Evolutionary conservation across 768 basidiomycete species (phyloP).

Genomic region (Phaeotremella fagi): DNA sequence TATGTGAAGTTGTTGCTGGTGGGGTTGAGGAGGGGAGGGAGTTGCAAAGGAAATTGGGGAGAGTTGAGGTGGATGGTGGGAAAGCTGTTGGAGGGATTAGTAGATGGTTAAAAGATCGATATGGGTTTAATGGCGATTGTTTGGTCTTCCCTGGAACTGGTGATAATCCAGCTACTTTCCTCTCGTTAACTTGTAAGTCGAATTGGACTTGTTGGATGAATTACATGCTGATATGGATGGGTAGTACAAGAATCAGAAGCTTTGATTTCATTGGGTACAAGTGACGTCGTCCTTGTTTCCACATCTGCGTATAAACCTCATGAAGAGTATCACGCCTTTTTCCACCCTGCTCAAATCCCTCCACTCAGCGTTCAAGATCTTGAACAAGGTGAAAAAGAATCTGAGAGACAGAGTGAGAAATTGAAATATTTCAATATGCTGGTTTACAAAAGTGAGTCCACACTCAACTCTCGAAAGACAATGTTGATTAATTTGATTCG

Average conservation of each 20-base stretch:
- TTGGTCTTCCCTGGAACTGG: constrained; percentile 79
- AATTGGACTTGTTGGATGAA: neutral
- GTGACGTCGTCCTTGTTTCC: constrained; percentile 76
- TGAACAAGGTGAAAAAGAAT: neutral
- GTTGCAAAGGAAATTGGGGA: constrained; percentile 65
- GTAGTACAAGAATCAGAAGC: constrained; percentile 69
- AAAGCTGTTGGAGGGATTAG: constrained; percentile 62
- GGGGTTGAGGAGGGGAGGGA: constrained; percentile 53
- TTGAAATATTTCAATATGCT: constrained; percentile 73
- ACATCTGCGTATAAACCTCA: constrained; percentile 52
- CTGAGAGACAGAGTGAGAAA: constrained; percentile 36
- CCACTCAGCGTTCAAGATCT: constrained; percentile 61
- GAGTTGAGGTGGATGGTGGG: constrained; percentile 71
- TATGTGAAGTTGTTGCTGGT: constrained; percentile 62
- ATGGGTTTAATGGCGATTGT: constrained; percentile 70
- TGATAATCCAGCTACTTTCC: constrained; percentile 81
- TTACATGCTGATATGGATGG: neutral
- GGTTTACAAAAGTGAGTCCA: constrained; percentile 69
- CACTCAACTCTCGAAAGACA: neutral
- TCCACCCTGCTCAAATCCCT: constrained; percentile 63
- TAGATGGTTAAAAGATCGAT: constrained; percentile 67
- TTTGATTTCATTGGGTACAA: constrained; percentile 79
- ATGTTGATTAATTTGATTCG: neutral
- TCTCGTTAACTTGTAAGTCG: constrained; percentile 50
- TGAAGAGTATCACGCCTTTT: constrained; percentile 46